phyloP scores from a whole-genome alignment of 495 filamentous ascomycete species.

The Achaetomiella virescens region DNA sequence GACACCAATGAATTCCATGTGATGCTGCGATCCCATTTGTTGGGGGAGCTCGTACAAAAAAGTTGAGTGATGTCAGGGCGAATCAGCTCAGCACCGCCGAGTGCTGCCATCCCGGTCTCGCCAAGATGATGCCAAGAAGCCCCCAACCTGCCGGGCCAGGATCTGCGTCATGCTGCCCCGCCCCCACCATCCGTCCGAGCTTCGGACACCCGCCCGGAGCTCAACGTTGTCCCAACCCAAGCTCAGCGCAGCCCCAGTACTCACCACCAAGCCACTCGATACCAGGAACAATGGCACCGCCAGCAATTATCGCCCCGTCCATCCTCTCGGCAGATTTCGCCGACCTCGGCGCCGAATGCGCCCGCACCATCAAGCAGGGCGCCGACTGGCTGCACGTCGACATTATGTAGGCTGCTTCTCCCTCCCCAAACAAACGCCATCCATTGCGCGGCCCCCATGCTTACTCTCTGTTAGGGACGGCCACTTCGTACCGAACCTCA shows the following conservation, averaged over 20 bases:
- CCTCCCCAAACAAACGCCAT: too few species aligned
- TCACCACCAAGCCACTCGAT: not conserved
- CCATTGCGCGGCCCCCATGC: not conserved
- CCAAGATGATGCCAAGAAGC: not conserved
- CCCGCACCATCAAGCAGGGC: conserved; percentile 69
- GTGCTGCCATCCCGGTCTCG: conserved; percentile 2
- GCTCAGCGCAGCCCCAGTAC: not conserved
- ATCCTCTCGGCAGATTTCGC: conserved; percentile 96
- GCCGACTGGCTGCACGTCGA: conserved; percentile 89
- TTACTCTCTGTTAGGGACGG: conserved; percentile 52
- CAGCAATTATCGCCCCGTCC: conserved; percentile 91
- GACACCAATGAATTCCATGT: not conserved
- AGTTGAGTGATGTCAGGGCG: conserved; percentile 16
- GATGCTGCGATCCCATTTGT: not conserved
- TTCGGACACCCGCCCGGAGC: not conserved
- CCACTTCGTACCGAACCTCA: conserved; percentile 98
- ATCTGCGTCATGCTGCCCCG: conserved; percentile 6
- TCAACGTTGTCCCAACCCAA: not conserved
- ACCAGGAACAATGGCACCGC: conserved; percentile 60
- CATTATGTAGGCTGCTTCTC: conserved; percentile 73
- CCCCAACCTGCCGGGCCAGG: not conserved
- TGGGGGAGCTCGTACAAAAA: not conserved
- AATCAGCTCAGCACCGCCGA: not conserved
- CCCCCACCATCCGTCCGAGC: conserved; percentile 9
- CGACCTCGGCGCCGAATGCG: conserved; percentile 76